A percentile compares a stretch with the other conserved stretches of the same genome.
Evolutionary conservation across 2,329 filamentous ascomycete species (phyloP).

Genomic region (Aphanocladium album): DNA sequence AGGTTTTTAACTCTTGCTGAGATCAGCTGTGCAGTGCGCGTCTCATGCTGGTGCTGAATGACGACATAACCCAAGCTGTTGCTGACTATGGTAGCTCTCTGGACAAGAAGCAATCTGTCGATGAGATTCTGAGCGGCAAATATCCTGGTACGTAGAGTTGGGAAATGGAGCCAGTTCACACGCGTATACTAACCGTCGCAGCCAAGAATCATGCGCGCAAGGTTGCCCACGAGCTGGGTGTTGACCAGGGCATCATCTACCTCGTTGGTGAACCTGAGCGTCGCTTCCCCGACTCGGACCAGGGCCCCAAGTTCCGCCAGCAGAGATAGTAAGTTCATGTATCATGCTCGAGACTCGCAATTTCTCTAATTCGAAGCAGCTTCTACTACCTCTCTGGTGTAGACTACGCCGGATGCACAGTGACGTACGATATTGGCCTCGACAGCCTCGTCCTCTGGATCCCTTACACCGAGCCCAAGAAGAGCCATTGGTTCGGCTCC

Average conservation of each 20-base stretch:
- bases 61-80: background rate
- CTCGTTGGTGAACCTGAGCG: constrained; percentile 47
- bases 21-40: no score
- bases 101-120: constrained; percentile 30
- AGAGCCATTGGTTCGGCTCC: constrained; percentile 59
- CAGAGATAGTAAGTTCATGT: constrained; percentile 47
- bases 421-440: constrained; percentile 52
- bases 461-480: constrained; percentile 58
- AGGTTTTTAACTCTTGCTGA: no score
- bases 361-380: constrained; percentile 27
- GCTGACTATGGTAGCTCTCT: constrained; percentile 26
- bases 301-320: constrained; percentile 51
- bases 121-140: constrained; percentile 21
- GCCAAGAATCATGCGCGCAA: constrained; percentile 55
- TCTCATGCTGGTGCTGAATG: background rate
- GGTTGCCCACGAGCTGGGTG: constrained; percentile 46
- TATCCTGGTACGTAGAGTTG: constrained; percentile 19
- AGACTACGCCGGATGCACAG: constrained; percentile 48
- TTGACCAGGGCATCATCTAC: constrained; percentile 48
- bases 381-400: constrained; percentile 56
- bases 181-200: constrained; percentile 20
- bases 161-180: background rate
- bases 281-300: constrained; percentile 55
- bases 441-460: constrained; percentile 70
- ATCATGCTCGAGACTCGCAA: background rate